A percentile compares a stretch with the other conserved stretches of the same genome.
Conservation (phyloP, 257 asterid genomes). For the Primulina eburnea region DNA sequence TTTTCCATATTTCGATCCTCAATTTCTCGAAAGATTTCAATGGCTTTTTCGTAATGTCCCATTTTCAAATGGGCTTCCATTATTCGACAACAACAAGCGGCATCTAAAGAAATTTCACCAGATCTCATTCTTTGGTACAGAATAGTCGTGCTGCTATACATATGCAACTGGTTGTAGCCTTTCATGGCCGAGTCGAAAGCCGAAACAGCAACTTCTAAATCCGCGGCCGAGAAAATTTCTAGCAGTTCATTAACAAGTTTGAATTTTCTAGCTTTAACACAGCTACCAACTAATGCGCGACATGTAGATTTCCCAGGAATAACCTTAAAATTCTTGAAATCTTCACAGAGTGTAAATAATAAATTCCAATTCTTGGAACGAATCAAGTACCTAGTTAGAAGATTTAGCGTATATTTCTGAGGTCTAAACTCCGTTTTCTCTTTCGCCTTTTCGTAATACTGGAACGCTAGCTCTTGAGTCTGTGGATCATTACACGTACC, state of each 20-base stretch:
- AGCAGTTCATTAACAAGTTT: conserved; percentile 55
- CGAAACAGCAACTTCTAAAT: conserved; percentile 40
- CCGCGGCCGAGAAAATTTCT: conserved; percentile 35
- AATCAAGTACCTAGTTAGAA: conserved; percentile 62
- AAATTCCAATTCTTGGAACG: conserved; percentile 53
- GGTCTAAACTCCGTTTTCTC: conserved; percentile 47
- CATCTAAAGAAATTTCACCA: conserved; percentile 34
- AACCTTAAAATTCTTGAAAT: conserved; percentile 41
- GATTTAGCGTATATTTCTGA: conserved; percentile 50
- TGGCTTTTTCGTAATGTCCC: conserved; percentile 37
- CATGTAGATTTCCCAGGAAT: conserved; percentile 58
- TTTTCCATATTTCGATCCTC: conserved; percentile 22
- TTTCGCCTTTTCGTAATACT: conserved; percentile 58
- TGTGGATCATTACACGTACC: conserved; percentile 54
- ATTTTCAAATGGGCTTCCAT: conserved; percentile 70
- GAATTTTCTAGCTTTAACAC: conserved; percentile 69
- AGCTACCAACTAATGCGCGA: conserved; percentile 49
- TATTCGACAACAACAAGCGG: conserved; percentile 49
- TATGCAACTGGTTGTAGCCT: conserved; percentile 79
- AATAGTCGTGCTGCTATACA: conserved; percentile 58
- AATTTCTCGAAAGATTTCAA: conserved; percentile 50
- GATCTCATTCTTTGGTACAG: conserved; percentile 53
- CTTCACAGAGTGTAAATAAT: conserved; percentile 43
- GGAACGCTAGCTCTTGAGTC: conserved; percentile 55
- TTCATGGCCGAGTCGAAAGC: conserved; percentile 80